Percentiles rank a stretch among this genome's conserved stretches.
These are phyloP conservation scores for Xerocomus nothofagi DNA, from an alignment of 1,284 basidiomycete species.

Conservation along the genomic window DNA sequence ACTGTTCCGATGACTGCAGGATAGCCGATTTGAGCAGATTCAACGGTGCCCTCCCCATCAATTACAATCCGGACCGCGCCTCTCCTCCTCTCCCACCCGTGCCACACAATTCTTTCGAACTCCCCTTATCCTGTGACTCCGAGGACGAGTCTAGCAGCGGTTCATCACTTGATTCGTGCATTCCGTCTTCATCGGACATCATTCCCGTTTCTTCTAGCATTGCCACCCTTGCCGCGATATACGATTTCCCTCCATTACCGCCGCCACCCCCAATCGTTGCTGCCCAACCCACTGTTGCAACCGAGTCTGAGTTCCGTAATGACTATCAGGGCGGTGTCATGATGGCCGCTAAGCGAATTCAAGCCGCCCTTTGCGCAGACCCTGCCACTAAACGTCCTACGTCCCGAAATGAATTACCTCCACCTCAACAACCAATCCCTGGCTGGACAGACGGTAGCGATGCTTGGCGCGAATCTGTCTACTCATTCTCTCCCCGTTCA, in stretches of 20 bases:
- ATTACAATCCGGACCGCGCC: constrained; percentile 46
- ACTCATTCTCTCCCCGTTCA: constrained; percentile 42
- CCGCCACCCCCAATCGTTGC: constrained; percentile 44
- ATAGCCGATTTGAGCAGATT: constrained; percentile 51
- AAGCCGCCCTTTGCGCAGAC: constrained; percentile 46
- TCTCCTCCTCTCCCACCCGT: constrained; percentile 42
- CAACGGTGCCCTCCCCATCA: constrained; percentile 42
- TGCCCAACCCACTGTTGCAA: constrained; percentile 25
- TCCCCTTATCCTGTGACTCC: constrained; percentile 33
- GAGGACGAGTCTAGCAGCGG: constrained; percentile 43
- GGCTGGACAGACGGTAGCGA: constrained; percentile 70
- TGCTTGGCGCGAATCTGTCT: constrained; percentile 63
- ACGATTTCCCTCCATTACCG: constrained; percentile 57
- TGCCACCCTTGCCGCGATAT: constrained; percentile 51
- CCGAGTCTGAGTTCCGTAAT: constrained; percentile 31
- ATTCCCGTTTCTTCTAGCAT: constrained; percentile 42
- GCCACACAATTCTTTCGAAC: constrained; percentile 40
- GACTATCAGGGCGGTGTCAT: constrained; percentile 61
- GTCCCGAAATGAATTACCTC: constrained; percentile 28
- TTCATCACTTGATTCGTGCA: constrained; percentile 43
- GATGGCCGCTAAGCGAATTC: constrained; percentile 62
- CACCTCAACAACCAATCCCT: constrained; percentile 46
- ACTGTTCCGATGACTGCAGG: constrained; percentile 76
- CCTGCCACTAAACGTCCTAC: constrained; percentile 36
- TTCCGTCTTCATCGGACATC: constrained; percentile 33